These are phyloP conservation scores for Beauveria australis DNA, from an alignment of 2,329 filamentous ascomycete species.

Conservation along the genomic window DNA sequence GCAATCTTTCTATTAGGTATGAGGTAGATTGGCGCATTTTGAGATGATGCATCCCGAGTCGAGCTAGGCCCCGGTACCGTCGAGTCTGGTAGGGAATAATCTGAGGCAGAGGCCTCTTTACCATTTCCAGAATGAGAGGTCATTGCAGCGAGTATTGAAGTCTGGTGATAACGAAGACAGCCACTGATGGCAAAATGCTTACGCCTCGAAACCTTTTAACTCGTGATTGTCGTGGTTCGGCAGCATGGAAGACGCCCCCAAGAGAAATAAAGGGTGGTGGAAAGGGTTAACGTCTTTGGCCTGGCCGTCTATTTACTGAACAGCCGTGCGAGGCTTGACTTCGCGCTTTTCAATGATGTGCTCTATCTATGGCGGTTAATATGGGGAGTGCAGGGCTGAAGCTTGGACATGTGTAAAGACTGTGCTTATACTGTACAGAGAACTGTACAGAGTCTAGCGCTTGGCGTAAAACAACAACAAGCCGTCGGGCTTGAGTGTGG, in stretches of 20 bases:
- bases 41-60: neutral
- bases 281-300: neutral
- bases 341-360: neutral
- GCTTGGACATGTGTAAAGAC: neutral
- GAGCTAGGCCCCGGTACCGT: neutral
- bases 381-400: neutral
- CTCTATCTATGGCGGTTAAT: neutral
- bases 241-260: neutral
- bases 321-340: too few species aligned
- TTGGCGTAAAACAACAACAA: slow-evolving; percentile 5
- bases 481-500: neutral
- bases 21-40: slow-evolving; percentile 24
- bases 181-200: neutral
- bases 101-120: neutral
- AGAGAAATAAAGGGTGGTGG: neutral
- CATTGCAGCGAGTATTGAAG: neutral
- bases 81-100: neutral
- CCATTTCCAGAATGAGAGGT: neutral
- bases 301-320: neutral
- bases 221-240: neutral
- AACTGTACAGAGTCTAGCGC: neutral
- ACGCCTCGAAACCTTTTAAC: neutral
- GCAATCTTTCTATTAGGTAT: slow-evolving; percentile 27
- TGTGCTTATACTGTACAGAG: neutral
- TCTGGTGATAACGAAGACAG: neutral